A percentile compares a stretch with the other conserved stretches of the same genome.
These are phyloP conservation scores for Mycena amicta DNA, from an alignment of 768 basidiomycete genomes.

Conservation along the genomic window DNA sequence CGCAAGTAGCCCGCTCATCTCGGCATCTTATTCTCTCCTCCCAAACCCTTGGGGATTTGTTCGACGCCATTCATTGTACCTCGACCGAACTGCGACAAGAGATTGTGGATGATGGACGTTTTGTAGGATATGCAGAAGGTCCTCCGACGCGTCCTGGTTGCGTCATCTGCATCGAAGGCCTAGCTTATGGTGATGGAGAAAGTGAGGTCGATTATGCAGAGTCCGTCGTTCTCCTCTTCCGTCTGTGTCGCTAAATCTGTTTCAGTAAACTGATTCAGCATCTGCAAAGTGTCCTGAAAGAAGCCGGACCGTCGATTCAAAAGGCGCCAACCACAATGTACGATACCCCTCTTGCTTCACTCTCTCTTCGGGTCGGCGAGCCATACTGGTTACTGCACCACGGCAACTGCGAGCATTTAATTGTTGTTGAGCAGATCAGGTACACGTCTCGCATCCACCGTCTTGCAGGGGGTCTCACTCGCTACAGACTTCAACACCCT, in stretches of 20 bases:
- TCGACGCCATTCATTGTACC: constrained; percentile 59
- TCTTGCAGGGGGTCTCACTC: constrained; percentile 1
- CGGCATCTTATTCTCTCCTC: constrained; percentile 72
- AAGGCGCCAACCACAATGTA: constrained; percentile 47
- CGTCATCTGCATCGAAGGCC: constrained; percentile 63
- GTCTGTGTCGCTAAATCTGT: too few species aligned
- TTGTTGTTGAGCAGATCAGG: constrained; percentile 78
- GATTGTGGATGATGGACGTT: constrained; percentile 32
- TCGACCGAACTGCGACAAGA: constrained; percentile 57
- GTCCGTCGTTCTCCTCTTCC: constrained; percentile 29
- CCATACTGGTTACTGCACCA: constrained; percentile 84
- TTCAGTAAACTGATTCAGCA: constrained; percentile 50
- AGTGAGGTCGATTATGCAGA: constrained; percentile 56
- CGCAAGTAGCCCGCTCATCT: constrained; percentile 61
- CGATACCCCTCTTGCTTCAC: constrained; percentile 52
- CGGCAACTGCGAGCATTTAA: constrained; percentile 82
- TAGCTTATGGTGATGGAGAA: constrained; percentile 58
- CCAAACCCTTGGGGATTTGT: constrained; percentile 69
- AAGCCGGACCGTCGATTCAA: constrained; percentile 30
- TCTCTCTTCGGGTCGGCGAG: constrained; percentile 65
- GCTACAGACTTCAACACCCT: constrained; percentile 56
- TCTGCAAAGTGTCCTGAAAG: constrained; percentile 34
- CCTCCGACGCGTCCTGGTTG: constrained; percentile 35
- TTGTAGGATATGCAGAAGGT: constrained; percentile 34
- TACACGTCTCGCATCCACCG: constrained; percentile 25